Base-by-base conservation (phyloP, 2,329 filamentous ascomycete genomes). In the Trichoderma sp. region DNA sequence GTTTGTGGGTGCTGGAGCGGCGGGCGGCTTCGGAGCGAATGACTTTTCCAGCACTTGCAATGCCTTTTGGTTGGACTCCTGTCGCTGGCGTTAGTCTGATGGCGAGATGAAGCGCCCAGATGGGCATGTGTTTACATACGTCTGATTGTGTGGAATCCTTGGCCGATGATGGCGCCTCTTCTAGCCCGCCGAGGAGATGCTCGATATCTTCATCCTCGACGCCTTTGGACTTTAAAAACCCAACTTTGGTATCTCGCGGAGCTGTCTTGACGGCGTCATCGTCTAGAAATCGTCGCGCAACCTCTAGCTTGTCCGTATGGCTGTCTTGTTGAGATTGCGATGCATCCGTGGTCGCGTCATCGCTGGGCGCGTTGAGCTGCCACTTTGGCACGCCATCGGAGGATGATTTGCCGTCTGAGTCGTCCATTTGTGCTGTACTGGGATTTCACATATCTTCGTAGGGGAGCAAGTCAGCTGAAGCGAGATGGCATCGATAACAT, bases 161-260 rank as follows among this genome's bases (percentile, higher is more conserved):
- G 4, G 52, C n/a, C 13, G 52, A 32, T 35, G 35, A 45, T n/a
- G 52, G 15, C 25, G 50, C 29, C 17, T 57, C 53, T 32, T 68
- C 34, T 3, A 27, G 68, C 64, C 78, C 74, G 4, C 71, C 75
- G 17, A 97, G 79, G 8, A 97, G 81, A 59, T 82, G 81, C 71
- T 92, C 82, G 69, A 97, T 92, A 70, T 94, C 88, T 35, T 84
- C 82, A 5, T 85, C 80, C 4, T 80, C 80, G 8, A 97, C 81
- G 4, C 92, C 92, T 77, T 97, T 97, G 60, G 87, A 87, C 74
- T 89, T 85, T 1, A 97, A 81, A 72, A 97, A 97, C 8, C 86
- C 85, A 22, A 86, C 82, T 80, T 97, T 97, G 78, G 88, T 89
- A 67, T 92, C 90, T 53, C 84, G 83, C 0, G 90, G 83, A 37